phyloP scores from a whole-genome alignment of 2,329 filamentous ascomycete genomes.

The Ophiosphaerella narmari region DNA sequence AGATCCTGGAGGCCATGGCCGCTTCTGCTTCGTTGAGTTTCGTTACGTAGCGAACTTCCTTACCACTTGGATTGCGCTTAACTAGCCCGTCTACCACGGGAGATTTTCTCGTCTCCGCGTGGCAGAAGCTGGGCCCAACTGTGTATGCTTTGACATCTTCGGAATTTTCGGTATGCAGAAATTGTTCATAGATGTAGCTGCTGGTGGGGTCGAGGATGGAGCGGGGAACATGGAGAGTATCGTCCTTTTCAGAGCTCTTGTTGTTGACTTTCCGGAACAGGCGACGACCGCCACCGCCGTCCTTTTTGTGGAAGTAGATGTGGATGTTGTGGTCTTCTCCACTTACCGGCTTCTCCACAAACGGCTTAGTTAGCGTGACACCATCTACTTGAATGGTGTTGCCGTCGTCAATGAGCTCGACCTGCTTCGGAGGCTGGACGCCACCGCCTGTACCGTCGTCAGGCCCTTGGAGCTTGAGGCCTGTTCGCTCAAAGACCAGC shows the following conservation, averaged over 20 bases:
- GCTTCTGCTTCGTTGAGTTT: conserved; percentile 79
- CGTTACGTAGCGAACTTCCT: conserved; percentile 95
- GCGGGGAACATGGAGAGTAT: conserved; percentile 74
- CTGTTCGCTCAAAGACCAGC: conserved; percentile 79
- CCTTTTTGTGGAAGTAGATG: conserved; percentile 90
- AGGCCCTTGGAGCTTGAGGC: conserved; percentile 72
- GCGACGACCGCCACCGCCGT: conserved; percentile 86
- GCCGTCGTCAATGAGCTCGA: conserved; percentile 87
- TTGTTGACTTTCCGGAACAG: conserved; percentile 98
- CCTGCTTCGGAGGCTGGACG: conserved; percentile 62
- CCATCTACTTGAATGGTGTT: conserved; percentile 90
- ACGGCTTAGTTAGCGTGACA: conserved; percentile 80
- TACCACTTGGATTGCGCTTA: conserved; percentile 93
- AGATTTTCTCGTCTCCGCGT: conserved; percentile 95
- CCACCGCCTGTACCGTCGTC: conserved; percentile 69
- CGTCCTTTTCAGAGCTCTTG: conserved; percentile 95
- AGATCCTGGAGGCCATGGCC: conserved; percentile 86
- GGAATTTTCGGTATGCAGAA: conserved; percentile 93
- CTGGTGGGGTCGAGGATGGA: conserved; percentile 78
- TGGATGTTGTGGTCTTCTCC: conserved; percentile 99
- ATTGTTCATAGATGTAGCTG: conserved; percentile 97
- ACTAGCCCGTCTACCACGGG: conserved; percentile 97
- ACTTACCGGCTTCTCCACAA: conserved; percentile 97
- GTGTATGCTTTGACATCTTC: conserved; percentile 99
- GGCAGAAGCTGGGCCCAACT: conserved; percentile 88